Percentiles rank a stretch among this genome's conserved stretches.
Conservation (phyloP, 371 early-diverging fungal genomes). For the Gilbertella persicaria region DNA sequence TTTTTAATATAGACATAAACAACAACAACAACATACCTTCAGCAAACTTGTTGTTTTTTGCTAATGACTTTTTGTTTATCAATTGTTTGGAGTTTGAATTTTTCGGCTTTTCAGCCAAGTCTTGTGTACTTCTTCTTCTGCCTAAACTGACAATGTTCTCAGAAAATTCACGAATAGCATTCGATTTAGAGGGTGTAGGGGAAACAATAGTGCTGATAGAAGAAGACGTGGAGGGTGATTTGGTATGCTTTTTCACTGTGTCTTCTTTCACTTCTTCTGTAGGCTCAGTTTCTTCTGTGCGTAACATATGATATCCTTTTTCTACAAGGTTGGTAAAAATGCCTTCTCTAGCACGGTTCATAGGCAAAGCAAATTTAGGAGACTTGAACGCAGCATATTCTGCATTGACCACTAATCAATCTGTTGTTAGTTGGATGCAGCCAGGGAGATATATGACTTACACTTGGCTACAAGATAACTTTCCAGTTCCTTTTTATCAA, state of each 20-base stretch:
- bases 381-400: slow-evolving; percentile 82
- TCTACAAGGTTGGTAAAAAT: slow-evolving; percentile 53
- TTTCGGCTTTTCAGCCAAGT: slow-evolving; percentile 12
- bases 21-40: slow-evolving; percentile 15
- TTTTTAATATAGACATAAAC: slow-evolving; percentile 17
- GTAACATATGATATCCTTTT: slow-evolving; percentile 28
- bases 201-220: slow-evolving; percentile 8
- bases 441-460: too few relatives aligned
- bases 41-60: slow-evolving; percentile 10
- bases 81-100: slow-evolving; percentile 1
- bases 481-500: slow-evolving; percentile 45
- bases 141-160: slow-evolving; percentile 29
- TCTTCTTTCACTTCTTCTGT: slow-evolving; percentile 1
- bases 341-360: slow-evolving; percentile 62
- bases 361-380: slow-evolving; percentile 61
- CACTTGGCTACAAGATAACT: slow-evolving; percentile 67
- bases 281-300: slow-evolving; percentile 7
- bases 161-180: slow-evolving; percentile 32
- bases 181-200: slow-evolving; percentile 36
- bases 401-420: slow-evolving; percentile 73
- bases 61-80: slow-evolving; percentile 5
- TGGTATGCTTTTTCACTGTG: slow-evolving; percentile 24
- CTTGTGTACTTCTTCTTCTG: slow-evolving; percentile 33
- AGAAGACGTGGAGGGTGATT: slow-evolving; percentile 42
- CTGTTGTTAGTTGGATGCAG: too few relatives aligned